phyloP scores from a whole-genome alignment of 2,329 filamentous ascomycete species.

The Diaporthe sp. region DNA sequence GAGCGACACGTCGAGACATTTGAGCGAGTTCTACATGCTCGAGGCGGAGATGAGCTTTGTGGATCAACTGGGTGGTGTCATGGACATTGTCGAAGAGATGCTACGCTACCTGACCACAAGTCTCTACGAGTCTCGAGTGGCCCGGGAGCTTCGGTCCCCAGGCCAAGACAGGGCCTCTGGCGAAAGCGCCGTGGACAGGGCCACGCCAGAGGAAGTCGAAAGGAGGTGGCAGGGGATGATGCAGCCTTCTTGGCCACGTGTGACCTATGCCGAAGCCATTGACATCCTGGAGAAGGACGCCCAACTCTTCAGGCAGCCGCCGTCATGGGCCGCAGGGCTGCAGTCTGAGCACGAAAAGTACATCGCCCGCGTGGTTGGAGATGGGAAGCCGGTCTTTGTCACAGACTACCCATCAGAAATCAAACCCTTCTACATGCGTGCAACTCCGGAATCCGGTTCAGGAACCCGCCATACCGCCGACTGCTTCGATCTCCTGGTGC shows the following conservation, averaged over 20 bases:
- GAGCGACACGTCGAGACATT: conserved; percentile 91
- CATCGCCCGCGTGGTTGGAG: conserved; percentile 71
- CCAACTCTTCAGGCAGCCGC: conserved; percentile 73
- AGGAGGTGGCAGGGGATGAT: conserved; percentile 79
- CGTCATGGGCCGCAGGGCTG: conserved; percentile 78
- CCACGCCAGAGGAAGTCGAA: conserved; percentile 62
- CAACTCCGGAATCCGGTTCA: neutral
- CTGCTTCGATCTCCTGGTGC: conserved; percentile 91
- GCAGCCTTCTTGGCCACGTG: conserved; percentile 74
- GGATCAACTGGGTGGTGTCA: conserved; percentile 75
- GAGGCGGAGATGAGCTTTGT: conserved; percentile 90
- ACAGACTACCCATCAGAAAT: conserved; percentile 90
- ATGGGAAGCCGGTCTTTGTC: conserved; percentile 81
- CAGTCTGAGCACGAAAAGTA: conserved; percentile 95
- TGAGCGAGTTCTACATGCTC: conserved; percentile 99
- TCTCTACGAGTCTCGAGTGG: conserved; percentile 53
- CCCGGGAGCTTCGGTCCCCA: conserved; percentile 54
- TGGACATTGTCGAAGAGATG: conserved; percentile 84
- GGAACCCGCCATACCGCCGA: conserved; percentile 69
- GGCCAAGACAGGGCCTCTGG: conserved; percentile 34
- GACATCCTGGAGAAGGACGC: conserved; percentile 70
- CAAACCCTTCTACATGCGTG: conserved; percentile 82
- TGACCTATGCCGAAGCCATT: conserved; percentile 86
- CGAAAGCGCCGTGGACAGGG: conserved; percentile 48
- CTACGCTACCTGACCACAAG: conserved; percentile 64